phyloP scores from a whole-genome alignment of 441 rosid species.

The Iberis amara region DNA sequence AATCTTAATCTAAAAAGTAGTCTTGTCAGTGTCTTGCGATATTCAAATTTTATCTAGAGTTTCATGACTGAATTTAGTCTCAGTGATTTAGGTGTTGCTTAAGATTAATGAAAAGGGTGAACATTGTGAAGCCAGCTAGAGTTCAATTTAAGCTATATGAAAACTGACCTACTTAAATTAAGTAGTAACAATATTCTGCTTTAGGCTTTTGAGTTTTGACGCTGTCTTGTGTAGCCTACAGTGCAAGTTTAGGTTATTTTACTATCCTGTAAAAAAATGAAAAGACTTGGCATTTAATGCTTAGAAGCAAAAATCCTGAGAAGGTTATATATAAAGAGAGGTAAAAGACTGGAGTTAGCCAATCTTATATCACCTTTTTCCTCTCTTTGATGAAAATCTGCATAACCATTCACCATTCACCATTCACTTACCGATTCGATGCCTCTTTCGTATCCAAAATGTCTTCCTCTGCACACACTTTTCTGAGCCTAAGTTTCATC shows the following conservation, averaged over 20 bases:
- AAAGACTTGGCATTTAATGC: conserved; percentile 22
- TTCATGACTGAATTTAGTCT: background rate
- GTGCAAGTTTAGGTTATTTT: conserved; percentile 11
- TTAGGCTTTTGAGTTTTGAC: conserved; percentile 13
- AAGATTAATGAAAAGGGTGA: conserved; percentile 1
- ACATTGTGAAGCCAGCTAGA: conserved; percentile 12
- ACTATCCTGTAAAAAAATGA: conserved; percentile 16
- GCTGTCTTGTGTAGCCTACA: conserved; percentile 14
- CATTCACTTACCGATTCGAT: background rate
- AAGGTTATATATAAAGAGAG: conserved; percentile 10
- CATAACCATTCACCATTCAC: background rate
- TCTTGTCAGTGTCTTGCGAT: conserved; percentile 4
- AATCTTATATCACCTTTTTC: background rate
- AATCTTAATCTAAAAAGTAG: conserved; percentile 13
- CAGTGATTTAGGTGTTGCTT: conserved; percentile 2
- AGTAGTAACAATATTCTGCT: conserved; percentile 4
- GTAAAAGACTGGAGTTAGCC: conserved; percentile 2
- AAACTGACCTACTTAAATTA: background rate
- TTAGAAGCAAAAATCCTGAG: conserved; percentile 8
- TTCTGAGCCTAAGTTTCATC: conserved; percentile 25
- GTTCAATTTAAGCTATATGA: conserved; percentile 11
- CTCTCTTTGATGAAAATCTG: background rate
- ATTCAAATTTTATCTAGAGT: background rate
- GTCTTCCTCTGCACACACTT: conserved; percentile 9
- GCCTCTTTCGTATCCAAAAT: conserved; percentile 8